Evolutionary conservation across 257 asterid species (phyloP).

Genomic region (Solanum clarkiae): DNA sequence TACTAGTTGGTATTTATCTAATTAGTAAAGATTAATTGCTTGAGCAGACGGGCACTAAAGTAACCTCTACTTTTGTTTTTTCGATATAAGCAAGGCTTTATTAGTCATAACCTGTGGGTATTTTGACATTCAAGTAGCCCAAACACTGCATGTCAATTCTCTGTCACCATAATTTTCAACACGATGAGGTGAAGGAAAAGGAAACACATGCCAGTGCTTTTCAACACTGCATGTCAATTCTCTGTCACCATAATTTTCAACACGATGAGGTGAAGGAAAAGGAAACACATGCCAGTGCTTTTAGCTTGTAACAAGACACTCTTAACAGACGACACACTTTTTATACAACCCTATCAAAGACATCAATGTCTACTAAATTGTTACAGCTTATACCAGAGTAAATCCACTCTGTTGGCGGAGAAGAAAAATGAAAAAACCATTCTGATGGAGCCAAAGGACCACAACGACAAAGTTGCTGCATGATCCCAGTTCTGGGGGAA

Average conservation of each 20-base stretch:
- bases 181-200: background rate
- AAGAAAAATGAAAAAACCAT: background rate
- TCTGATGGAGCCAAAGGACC: background rate
- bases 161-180: background rate
- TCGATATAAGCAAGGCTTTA: background rate
- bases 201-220: background rate
- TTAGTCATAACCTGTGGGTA: background rate
- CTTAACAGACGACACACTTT: background rate
- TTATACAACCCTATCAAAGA: background rate
- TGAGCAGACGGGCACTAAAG: background rate
- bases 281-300: background rate
- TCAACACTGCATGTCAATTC: background rate
- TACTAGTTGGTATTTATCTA: background rate
- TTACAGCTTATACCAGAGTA: background rate
- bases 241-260: background rate
- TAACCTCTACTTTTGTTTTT: background rate
- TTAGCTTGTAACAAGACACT: background rate
- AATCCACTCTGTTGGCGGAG: background rate
- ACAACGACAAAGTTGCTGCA: background rate
- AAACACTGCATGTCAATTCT: background rate
- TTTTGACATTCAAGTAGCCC: background rate
- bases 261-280: background rate
- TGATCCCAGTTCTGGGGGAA: background rate
- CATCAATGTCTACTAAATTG: background rate
- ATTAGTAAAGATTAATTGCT: background rate